Conservation (phyloP, 2,329 filamentous ascomycete genomes). For the Nemania sp. region DNA sequence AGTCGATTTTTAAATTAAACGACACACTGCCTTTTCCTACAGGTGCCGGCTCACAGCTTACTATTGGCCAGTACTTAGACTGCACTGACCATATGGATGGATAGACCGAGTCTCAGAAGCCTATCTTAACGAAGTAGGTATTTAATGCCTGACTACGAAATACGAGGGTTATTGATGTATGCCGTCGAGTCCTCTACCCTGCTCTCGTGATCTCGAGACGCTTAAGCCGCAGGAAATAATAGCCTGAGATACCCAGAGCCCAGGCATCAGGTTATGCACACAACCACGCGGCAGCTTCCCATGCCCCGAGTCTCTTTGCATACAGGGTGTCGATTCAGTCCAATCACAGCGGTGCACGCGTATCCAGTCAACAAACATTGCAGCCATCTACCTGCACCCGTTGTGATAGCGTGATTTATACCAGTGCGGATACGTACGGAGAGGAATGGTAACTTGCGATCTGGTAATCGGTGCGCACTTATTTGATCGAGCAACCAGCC, state of each 20-base stretch:
- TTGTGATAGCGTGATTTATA: slow-evolving; percentile 2
- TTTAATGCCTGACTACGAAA: background rate
- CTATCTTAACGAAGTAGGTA: slow-evolving; percentile 13
- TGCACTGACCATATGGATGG: slow-evolving; percentile 21
- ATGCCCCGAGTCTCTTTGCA: slow-evolving; percentile 10
- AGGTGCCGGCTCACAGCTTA: slow-evolving; percentile 7
- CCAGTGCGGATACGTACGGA: background rate
- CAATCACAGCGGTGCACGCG: slow-evolving; percentile 24
- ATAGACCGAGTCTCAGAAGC: slow-evolving; percentile 6
- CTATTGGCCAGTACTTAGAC: slow-evolving; percentile 15
- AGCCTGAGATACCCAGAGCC: background rate
- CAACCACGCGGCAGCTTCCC: slow-evolving; percentile 18
- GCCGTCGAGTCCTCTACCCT: slow-evolving; percentile 1
- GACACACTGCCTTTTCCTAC: background rate
- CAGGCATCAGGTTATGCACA: slow-evolving; percentile 13
- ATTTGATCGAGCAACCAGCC: too few species aligned
- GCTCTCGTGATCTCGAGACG: slow-evolving; percentile 6
- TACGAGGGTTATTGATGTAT: slow-evolving; percentile 1
- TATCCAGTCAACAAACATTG: slow-evolving; percentile 23
- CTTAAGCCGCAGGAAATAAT: slow-evolving; percentile 22
- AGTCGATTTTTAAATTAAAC: background rate
- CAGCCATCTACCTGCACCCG: slow-evolving; percentile 1
- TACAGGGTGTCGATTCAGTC: slow-evolving; percentile 2
- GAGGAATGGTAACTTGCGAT: too few species aligned
- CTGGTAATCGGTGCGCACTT: too few species aligned